Evolutionary conservation across 768 basidiomycete genomes (phyloP).

Genomic region (Suillus alpinus): DNA sequence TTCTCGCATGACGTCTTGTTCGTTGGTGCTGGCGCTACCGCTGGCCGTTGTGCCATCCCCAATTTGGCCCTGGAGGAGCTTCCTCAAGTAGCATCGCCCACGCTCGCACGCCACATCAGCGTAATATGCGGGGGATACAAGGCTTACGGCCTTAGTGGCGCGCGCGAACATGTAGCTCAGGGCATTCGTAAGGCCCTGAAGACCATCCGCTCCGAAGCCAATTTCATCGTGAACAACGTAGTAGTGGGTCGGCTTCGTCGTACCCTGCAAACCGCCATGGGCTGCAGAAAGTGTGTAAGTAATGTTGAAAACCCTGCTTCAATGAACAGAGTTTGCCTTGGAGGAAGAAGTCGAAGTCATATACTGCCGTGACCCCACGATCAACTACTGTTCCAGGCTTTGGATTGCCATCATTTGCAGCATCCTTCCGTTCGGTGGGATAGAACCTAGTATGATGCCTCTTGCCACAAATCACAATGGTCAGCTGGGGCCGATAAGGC

Average conservation of each 20-base stretch:
- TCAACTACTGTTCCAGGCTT: slow-evolving; percentile 54
- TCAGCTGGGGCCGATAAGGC: slow-evolving; percentile 45
- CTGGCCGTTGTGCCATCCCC: slow-evolving; percentile 26
- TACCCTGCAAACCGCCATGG: slow-evolving; percentile 46
- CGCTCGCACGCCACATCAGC: slow-evolving; percentile 53
- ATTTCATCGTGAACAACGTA: slow-evolving; percentile 56
- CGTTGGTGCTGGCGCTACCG: slow-evolving; percentile 36
- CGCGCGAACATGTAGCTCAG: slow-evolving; percentile 57
- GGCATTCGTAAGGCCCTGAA: slow-evolving; percentile 54
- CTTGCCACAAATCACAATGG: slow-evolving; percentile 56
- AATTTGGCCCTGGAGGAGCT: slow-evolving; percentile 40
- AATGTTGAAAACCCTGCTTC: not conserved
- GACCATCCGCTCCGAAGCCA: slow-evolving; percentile 43
- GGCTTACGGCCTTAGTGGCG: slow-evolving; percentile 47
- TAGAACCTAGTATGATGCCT: slow-evolving; percentile 59
- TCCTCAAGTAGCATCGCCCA: slow-evolving; percentile 50
- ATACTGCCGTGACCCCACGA: slow-evolving; percentile 51
- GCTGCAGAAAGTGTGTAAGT: slow-evolving; percentile 15
- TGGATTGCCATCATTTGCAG: slow-evolving; percentile 49
- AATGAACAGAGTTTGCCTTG: slow-evolving; percentile 34
- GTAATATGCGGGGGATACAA: slow-evolving; percentile 38
- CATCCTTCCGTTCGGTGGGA: slow-evolving; percentile 41
- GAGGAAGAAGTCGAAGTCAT: slow-evolving; percentile 55
- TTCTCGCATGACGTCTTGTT: slow-evolving; percentile 51
- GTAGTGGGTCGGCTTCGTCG: slow-evolving; percentile 53